A percentile compares a stretch with the other conserved stretches of the same genome.
Evolutionary conservation across 2,329 filamentous ascomycete genomes (phyloP).

Genomic region (Penicillium sp.): DNA sequence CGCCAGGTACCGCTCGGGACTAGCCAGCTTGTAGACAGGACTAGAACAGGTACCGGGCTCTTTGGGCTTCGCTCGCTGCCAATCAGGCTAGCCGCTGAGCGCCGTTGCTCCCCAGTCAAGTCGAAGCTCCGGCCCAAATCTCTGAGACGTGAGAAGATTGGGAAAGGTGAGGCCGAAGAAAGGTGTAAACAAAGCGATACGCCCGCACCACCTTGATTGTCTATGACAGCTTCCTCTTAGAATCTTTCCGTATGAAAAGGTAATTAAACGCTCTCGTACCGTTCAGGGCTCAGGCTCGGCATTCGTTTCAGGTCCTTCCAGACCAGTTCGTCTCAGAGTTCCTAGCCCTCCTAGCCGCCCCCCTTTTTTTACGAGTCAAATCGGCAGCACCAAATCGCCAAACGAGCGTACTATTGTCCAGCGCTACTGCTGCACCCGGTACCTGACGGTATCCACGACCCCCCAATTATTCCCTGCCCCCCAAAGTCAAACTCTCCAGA

Average conservation of each 20-base stretch:
- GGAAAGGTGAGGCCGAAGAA: background rate
- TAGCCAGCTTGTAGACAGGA: background rate
- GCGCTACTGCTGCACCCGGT: background rate
- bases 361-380: background rate
- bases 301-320: conserved; percentile 2
- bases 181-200: background rate
- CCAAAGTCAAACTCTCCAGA: background rate
- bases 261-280: background rate
- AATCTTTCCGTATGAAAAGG: background rate
- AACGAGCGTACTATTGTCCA: background rate
- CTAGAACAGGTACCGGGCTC: conserved; percentile 1
- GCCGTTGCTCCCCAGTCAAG: conserved; percentile 1
- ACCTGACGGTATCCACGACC: background rate
- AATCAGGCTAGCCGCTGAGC: conserved; percentile 1
- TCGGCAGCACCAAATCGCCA: background rate
- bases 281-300: background rate
- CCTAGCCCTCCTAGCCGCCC: background rate
- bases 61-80: background rate
- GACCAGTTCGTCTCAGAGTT: background rate
- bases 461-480: background rate
- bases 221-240: background rate
- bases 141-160: background rate
- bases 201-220: background rate
- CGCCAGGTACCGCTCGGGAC: conserved; percentile 14
- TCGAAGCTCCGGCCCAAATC: conserved; percentile 1